Conservation (phyloP, 75 land plant genomes). For the Sequoiadendron giganteum region DNA sequence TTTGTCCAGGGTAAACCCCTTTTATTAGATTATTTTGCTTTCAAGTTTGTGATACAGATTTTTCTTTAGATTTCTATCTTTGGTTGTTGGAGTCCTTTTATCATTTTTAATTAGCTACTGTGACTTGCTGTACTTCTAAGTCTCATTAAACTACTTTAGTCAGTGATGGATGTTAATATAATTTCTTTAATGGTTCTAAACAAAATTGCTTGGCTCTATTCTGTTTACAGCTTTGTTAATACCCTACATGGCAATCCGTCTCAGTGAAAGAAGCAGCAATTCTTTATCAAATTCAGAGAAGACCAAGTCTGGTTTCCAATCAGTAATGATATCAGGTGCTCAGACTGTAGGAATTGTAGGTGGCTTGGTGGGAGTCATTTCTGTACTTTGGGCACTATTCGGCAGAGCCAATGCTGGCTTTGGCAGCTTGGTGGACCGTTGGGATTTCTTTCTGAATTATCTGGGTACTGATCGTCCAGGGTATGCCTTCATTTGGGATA, state of each 20-base stretch:
- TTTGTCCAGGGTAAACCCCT: not conserved
- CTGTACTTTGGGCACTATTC: constrained; percentile 58
- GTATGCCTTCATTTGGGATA: constrained; percentile 98
- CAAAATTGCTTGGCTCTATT: not conserved
- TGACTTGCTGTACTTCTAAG: not conserved
- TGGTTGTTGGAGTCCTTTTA: not conserved
- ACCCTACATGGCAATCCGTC: constrained; percentile 97
- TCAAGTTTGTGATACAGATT: not conserved
- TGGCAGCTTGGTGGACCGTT: constrained; percentile 70
- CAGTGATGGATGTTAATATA: not conserved
- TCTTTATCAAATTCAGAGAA: constrained; percentile 12
- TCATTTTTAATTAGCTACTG: not conserved
- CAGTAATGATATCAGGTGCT: constrained; percentile 59
- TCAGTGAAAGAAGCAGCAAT: constrained; percentile 30
- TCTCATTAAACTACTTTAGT: not conserved
- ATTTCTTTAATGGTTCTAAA: not conserved
- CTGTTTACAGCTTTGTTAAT: constrained; percentile 66
- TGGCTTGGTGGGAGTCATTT: constrained; percentile 57
- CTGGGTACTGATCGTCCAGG: constrained; percentile 81
- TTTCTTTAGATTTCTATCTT: not conserved
- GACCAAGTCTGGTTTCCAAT: constrained; percentile 46
- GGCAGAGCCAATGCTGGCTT: constrained; percentile 74
- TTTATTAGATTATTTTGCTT: not conserved
- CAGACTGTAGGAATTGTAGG: constrained; percentile 57
- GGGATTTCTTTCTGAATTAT: constrained; percentile 59